Percentiles rank a stretch among this genome's conserved stretches.
phyloP scores from a whole-genome alignment of 192 early-diverging fungal species.

The Linnemannia exigua region DNA sequence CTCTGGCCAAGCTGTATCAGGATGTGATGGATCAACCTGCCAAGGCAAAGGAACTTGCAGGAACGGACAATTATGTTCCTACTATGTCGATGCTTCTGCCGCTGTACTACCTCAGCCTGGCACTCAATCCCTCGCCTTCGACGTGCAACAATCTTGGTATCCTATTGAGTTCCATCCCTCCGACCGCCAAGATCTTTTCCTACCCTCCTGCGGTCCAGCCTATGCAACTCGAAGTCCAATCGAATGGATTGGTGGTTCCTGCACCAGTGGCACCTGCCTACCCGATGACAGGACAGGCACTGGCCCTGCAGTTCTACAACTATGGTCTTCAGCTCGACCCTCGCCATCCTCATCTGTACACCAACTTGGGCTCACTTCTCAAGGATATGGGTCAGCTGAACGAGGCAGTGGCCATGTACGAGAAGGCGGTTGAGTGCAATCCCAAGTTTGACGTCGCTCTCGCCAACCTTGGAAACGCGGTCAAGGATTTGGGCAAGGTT shows the following conservation, averaged over 20 bases:
- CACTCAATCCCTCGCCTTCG: conserved; percentile 86
- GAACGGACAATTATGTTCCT: conserved; percentile 62
- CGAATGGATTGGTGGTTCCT: conserved; percentile 47
- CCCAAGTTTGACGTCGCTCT: conserved; percentile 93
- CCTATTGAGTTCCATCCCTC: conserved; percentile 78
- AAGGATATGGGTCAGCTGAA: conserved; percentile 91
- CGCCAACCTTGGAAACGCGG: conserved; percentile 93
- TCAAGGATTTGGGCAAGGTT: conserved; percentile 92
- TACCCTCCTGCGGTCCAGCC: conserved; percentile 49
- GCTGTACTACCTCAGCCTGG: conserved; percentile 87
- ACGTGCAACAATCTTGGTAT: conserved; percentile 95
- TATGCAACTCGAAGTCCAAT: conserved; percentile 45
- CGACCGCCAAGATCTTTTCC: conserved; percentile 62
- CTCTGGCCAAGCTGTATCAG: conserved; percentile 91
- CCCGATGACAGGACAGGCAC: conserved; percentile 76
- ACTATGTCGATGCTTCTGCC: conserved; percentile 77
- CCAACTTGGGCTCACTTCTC: conserved; percentile 92
- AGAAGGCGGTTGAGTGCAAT: conserved; percentile 88
- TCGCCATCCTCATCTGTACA: conserved; percentile 91
- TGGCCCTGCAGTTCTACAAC: conserved; percentile 90
- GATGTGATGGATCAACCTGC: conserved; percentile 72
- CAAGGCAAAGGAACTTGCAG: conserved; percentile 53
- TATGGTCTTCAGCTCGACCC: conserved; percentile 86
- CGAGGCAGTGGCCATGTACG: conserved; percentile 91
- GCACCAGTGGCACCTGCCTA: conserved; percentile 28